These are phyloP conservation scores for Vitis rotundifolia DNA, from an alignment of 164 flowering plant genomes.

Conservation along the genomic window DNA sequence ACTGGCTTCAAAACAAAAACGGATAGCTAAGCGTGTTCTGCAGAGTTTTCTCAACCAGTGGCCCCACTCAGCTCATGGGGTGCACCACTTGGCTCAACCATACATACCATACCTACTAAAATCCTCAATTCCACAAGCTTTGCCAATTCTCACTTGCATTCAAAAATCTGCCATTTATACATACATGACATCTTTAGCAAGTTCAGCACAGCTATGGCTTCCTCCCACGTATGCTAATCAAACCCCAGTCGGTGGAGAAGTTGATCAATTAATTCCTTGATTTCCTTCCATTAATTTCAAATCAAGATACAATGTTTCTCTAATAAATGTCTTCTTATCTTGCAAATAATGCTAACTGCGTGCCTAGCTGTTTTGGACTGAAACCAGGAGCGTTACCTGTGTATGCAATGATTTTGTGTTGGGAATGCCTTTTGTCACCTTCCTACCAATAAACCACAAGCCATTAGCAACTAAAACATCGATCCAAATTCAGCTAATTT, in stretches of 20 bases:
- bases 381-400: background rate
- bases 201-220: background rate
- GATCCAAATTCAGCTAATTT: background rate
- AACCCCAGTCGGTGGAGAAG: background rate
- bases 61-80: background rate
- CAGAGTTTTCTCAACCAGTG: constrained; percentile 11
- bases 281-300: background rate
- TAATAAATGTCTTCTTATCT: background rate
- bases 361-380: background rate
- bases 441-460: background rate
- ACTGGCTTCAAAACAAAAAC: constrained; percentile 53
- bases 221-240: background rate
- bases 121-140: background rate
- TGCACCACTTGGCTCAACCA: background rate
- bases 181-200: background rate
- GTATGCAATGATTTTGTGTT: background rate
- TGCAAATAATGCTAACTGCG: background rate
- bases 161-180: background rate
- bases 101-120: background rate
- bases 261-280: no score
- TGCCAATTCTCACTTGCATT: background rate
- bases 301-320: background rate
- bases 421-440: background rate
- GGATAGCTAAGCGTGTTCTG: constrained; percentile 26
- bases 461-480: no score